A percentile compares a stretch with the other conserved stretches of the same genome.
Conservation (phyloP, 2,329 filamentous ascomycete genomes). For the Pyrenophora seminiperda region DNA sequence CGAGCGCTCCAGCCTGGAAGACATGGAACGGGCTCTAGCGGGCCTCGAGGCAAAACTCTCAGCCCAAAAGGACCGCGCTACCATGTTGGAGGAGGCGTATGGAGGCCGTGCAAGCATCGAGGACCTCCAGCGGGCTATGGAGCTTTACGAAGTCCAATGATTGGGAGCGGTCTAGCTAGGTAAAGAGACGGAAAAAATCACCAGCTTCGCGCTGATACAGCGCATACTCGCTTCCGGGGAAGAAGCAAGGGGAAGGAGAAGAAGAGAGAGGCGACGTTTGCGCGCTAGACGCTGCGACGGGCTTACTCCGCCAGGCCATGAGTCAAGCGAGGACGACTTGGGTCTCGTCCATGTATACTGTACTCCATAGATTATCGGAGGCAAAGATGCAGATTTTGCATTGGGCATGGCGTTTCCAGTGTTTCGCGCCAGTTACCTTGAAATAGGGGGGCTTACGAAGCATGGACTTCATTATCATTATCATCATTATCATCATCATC, state of each 20-base stretch:
- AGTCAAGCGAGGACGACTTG: conserved; percentile 3
- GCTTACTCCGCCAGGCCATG: conserved; percentile 18
- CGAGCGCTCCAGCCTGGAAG: conserved; percentile 39
- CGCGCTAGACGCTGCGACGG: conserved; percentile 17
- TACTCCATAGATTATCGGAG: conserved; percentile 18
- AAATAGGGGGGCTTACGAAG: conserved; percentile 5
- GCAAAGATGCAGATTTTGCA: conserved; percentile 6
- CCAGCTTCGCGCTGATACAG: conserved; percentile 16
- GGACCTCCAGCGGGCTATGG: conserved; percentile 53
- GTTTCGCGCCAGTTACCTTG: neutral
- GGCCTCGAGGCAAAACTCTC: conserved; percentile 36
- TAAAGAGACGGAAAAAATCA: conserved; percentile 2
- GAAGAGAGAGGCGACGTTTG: conserved; percentile 6
- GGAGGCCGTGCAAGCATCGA: conserved; percentile 52
- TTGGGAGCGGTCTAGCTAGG: neutral
- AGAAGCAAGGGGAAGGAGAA: neutral
- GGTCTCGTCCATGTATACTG: conserved; percentile 6
- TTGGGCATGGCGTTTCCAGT: conserved; percentile 4
- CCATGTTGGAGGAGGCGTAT: conserved; percentile 54
- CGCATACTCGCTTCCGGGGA: conserved; percentile 3
- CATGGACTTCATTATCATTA: neutral
- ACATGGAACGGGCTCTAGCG: conserved; percentile 41
- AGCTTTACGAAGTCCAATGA: conserved; percentile 52
- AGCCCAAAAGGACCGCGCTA: conserved; percentile 44
- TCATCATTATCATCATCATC: conserved; percentile 2